Evolutionary conservation across 176 grass and related monocot species (phyloP).

Genomic region (Rhynchospora pubera): DNA sequence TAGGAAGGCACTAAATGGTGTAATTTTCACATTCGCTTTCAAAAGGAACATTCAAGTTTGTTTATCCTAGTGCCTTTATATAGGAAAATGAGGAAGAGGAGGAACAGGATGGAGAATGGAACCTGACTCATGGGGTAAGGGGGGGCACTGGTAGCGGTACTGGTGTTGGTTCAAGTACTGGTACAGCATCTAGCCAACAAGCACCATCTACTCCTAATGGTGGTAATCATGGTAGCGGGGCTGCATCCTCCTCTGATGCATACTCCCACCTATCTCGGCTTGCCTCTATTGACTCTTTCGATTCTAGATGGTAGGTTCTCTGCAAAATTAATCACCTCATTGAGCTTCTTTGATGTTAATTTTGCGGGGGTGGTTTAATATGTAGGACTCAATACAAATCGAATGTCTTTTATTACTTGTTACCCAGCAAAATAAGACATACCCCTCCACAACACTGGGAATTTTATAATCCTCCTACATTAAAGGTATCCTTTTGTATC

Average conservation of each 20-base stretch:
- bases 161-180: constrained; percentile 7
- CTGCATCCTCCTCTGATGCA: constrained; percentile 55
- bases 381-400: not conserved
- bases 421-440: not conserved
- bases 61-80: constrained; percentile 13
- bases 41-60: not conserved
- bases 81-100: constrained; percentile 67
- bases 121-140: constrained; percentile 50
- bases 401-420: not conserved
- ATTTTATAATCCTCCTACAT: not conserved
- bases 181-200: constrained; percentile 37
- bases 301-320: constrained; percentile 83
- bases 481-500: not conserved
- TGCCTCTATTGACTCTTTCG: constrained; percentile 95
- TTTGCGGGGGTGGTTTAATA: not conserved
- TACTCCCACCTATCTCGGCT: constrained; percentile 64
- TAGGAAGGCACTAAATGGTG: not conserved
- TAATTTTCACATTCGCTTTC: not conserved
- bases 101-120: constrained; percentile 62
- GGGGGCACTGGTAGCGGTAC: not conserved
- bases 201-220: constrained; percentile 37
- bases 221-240: constrained; percentile 39
- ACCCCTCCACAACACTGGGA: not conserved
- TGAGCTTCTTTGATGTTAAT: not conserved
- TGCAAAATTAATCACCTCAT: not conserved